A percentile compares a stretch with the other conserved stretches of the same genome.
Evolutionary conservation across 2,329 filamentous ascomycete genomes (phyloP).

Genomic region (Alternaria brassicicola): DNA sequence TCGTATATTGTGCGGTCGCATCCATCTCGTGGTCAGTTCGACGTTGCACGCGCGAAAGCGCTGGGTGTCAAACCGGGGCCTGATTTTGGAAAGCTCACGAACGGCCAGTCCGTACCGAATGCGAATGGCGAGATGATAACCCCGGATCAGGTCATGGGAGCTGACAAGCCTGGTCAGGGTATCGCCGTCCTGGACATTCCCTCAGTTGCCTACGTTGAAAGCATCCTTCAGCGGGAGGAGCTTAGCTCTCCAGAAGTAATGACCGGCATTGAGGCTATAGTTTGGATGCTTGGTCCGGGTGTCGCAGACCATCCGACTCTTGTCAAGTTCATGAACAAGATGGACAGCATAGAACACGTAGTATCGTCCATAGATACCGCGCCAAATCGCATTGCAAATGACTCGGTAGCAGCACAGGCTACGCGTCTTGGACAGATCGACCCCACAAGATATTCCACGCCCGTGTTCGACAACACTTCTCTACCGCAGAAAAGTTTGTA

Average conservation of each 20-base stretch:
- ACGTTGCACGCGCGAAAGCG: conserved; percentile 66
- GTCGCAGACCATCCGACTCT: conserved; percentile 69
- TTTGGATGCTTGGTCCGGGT: conserved; percentile 81
- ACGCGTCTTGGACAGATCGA: conserved; percentile 76
- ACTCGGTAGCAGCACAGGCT: conserved; percentile 69
- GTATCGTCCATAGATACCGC: conserved; percentile 76
- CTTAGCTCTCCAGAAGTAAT: conserved; percentile 71
- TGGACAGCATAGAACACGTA: conserved; percentile 70
- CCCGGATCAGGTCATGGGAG: conserved; percentile 83
- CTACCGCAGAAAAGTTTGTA: conserved; percentile 47
- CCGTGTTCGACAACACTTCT: conserved; percentile 66
- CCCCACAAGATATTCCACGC: conserved; percentile 72
- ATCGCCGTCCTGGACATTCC: conserved; percentile 83
- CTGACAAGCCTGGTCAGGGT: conserved; percentile 70
- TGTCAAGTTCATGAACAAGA: conserved; percentile 70
- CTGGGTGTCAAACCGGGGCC: conserved; percentile 67
- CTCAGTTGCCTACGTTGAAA: conserved; percentile 69
- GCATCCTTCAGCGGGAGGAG: conserved; percentile 73
- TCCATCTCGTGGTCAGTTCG: conserved; percentile 80
- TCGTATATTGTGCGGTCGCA: conserved; percentile 87
- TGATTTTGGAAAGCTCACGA: conserved; percentile 66
- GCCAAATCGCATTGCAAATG: conserved; percentile 75
- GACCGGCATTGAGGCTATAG: conserved; percentile 68
- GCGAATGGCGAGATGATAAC: conserved; percentile 73
- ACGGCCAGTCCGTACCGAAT: conserved; percentile 67